A percentile compares a stretch with the other conserved stretches of the same genome.
Conservation (phyloP, 352 stramenopile species). For the Pythium apleroticum region DNA sequence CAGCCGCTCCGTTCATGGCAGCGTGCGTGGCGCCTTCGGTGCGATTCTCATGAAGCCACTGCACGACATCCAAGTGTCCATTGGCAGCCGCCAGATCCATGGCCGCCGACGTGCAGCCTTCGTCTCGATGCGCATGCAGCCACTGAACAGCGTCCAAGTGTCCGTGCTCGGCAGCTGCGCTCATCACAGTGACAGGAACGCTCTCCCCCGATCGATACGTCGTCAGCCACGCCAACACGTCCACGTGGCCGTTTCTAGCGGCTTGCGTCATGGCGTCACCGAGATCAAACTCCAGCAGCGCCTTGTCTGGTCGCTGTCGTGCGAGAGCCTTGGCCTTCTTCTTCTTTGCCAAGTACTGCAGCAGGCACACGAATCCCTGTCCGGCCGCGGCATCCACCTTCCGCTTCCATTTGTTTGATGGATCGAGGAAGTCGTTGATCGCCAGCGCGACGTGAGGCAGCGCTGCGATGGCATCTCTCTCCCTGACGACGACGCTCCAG, state of each 20-base stretch:
- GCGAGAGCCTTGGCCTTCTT: neutral
- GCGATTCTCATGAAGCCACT: conserved; percentile 42
- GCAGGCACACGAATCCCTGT: conserved; percentile 39
- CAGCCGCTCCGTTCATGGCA: conserved; percentile 43
- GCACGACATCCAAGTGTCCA: conserved; percentile 36
- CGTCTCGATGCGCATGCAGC: conserved; percentile 32
- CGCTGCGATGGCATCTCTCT: conserved; percentile 25
- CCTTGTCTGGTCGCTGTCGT: conserved; percentile 9
- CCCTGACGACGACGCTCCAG: conserved; percentile 8
- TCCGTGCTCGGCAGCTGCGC: conserved; percentile 37
- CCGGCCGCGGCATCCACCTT: conserved; percentile 38
- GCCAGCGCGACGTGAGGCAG: conserved; percentile 39
- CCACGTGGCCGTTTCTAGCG: conserved; percentile 18
- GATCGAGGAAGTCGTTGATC: conserved; percentile 39
- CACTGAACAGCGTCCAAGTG: conserved; percentile 35
- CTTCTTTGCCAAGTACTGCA: conserved; percentile 34
- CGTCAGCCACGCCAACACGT: conserved; percentile 20
- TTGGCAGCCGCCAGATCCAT: conserved; percentile 42
- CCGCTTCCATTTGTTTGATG: conserved; percentile 36
- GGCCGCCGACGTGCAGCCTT: conserved; percentile 33
- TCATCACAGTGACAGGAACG: conserved; percentile 19
- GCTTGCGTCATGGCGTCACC: conserved; percentile 24
- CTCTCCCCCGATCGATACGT: neutral
- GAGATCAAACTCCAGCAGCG: conserved; percentile 30
- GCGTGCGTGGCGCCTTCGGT: conserved; percentile 37